Evolutionary conservation across 2,329 filamentous ascomycete genomes (phyloP).

Genomic region (Sclerotinia borealis): DNA sequence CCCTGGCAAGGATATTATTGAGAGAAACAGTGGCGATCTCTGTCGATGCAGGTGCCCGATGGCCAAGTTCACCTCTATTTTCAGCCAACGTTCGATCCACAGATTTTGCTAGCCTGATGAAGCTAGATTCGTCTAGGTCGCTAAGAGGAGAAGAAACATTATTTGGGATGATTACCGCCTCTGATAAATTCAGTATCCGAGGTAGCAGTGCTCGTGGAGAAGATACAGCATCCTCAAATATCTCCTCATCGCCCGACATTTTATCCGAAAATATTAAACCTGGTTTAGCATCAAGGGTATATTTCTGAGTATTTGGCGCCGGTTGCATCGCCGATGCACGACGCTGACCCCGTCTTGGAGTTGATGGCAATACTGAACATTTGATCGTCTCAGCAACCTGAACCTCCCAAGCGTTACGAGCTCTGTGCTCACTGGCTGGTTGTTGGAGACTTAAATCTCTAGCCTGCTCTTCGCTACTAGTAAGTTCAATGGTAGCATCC

Average conservation of each 20-base stretch:
- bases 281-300: slow-evolving; percentile 40
- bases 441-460: neutral
- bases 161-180: neutral
- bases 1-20: neutral
- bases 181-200: neutral
- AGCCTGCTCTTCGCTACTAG: slow-evolving; percentile 8
- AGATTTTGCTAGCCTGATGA: slow-evolving; percentile 21
- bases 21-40: neutral
- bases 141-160: slow-evolving; percentile 19
- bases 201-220: slow-evolving; percentile 17
- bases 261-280: slow-evolving; percentile 36
- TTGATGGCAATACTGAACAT: slow-evolving; percentile 2
- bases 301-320: slow-evolving; percentile 9
- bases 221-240: slow-evolving; percentile 27
- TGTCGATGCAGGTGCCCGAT: neutral
- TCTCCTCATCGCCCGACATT: slow-evolving; percentile 14
- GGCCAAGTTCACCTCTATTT: neutral
- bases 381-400: neutral
- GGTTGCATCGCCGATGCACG: neutral
- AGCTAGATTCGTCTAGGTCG: slow-evolving; percentile 29
- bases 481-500: slow-evolving; percentile 8
- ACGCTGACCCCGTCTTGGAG: slow-evolving; percentile 11
- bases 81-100: neutral
- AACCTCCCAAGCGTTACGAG: neutral
- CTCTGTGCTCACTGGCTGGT: neutral